A percentile compares a stretch with the other conserved stretches of the same genome.
phyloP scores from a whole-genome alignment of 2,329 filamentous ascomycete species.

The Penicillium concentricum region DNA sequence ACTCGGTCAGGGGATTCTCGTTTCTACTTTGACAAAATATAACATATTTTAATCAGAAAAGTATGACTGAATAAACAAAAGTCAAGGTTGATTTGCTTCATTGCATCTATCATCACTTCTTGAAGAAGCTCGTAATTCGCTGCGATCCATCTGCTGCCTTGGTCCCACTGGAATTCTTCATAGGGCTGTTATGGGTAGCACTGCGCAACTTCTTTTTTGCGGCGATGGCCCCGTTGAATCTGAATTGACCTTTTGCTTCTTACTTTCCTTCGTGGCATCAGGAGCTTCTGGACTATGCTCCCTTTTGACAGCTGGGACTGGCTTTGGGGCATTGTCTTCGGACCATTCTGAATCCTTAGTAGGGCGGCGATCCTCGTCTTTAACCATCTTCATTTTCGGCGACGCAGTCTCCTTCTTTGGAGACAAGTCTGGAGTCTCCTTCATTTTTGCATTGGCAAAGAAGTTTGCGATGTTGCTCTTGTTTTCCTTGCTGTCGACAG shows the following conservation, averaged over 20 bases:
- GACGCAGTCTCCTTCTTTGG: constrained; percentile 32
- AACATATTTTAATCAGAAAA: neutral
- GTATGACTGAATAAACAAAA: neutral
- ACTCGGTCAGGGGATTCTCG: neutral
- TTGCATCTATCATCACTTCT: constrained; percentile 28
- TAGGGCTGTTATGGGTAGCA: constrained; percentile 56
- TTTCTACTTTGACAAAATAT: neutral
- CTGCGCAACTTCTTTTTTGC: constrained; percentile 54
- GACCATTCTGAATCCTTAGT: constrained; percentile 1
- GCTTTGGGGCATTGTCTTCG: constrained; percentile 52
- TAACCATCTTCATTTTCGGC: constrained; percentile 29
- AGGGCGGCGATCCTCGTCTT: constrained; percentile 11
- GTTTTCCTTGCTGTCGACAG: constrained; percentile 80
- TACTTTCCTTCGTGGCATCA: constrained; percentile 19
- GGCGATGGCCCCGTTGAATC: constrained; percentile 28
- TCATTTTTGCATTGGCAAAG: constrained; percentile 62
- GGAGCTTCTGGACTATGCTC: constrained; percentile 39
- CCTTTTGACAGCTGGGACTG: constrained; percentile 49
- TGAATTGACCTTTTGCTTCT: constrained; percentile 26
- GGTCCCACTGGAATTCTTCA: constrained; percentile 44
- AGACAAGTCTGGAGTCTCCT: constrained; percentile 17
- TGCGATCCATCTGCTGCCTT: constrained; percentile 52
- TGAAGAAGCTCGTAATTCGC: constrained; percentile 52
- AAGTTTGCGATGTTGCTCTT: constrained; percentile 94
- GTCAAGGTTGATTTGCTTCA: neutral